These are phyloP conservation scores for Rhynchospora pubera DNA, from an alignment of 176 grass and related monocot genomes.

Conservation along the genomic window DNA sequence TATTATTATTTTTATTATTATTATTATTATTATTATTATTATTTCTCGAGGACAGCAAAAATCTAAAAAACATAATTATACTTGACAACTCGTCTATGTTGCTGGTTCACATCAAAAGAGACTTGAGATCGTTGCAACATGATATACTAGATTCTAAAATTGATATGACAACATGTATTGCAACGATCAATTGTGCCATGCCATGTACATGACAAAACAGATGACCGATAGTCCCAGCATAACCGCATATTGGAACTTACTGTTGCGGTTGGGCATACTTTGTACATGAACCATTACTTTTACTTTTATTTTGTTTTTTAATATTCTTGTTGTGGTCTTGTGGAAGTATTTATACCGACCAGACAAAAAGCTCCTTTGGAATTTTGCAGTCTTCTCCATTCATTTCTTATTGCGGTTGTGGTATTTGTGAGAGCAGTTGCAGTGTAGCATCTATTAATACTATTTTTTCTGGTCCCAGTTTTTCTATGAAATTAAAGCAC, in stretches of 20 bases:
- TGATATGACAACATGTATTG: slow-evolving; percentile 4
- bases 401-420: neutral
- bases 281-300: neutral
- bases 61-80: neutral
- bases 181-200: neutral
- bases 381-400: neutral
- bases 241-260: neutral
- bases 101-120: neutral
- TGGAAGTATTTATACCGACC: neutral
- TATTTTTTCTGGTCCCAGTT: neutral
- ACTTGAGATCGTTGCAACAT: neutral
- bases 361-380: slow-evolving; percentile 12
- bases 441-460: neutral
- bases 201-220: neutral
- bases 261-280: neutral
- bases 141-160: slow-evolving; percentile 1
- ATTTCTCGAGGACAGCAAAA: neutral
- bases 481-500: neutral
- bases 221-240: neutral
- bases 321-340: neutral
- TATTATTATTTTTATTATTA: no score
- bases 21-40: neutral
- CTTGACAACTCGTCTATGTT: neutral
- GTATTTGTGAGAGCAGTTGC: neutral
- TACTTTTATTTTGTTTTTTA: neutral